These are phyloP conservation scores for Tetrahymena malaccensis DNA, from an alignment of 73 alveolate genomes.

Conservation along the genomic window DNA sequence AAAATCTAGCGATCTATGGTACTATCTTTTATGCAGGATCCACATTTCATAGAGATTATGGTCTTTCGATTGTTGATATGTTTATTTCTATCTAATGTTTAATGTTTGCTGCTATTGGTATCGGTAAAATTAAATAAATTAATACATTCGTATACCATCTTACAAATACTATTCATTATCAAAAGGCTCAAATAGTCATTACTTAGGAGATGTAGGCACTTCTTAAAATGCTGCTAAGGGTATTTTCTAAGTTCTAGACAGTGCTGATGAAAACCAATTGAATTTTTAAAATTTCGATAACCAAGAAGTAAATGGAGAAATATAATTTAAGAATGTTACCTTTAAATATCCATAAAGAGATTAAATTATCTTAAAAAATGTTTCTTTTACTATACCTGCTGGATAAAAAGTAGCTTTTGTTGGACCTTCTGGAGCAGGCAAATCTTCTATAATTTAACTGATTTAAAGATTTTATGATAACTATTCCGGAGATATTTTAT, in stretches of 20 bases:
- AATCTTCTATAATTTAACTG: conserved; percentile 73
- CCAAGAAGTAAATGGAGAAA: conserved; percentile 45
- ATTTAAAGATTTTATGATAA: conserved; percentile 88
- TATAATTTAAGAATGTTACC: conserved; percentile 63
- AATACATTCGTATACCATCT: no score
- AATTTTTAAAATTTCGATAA: neutral
- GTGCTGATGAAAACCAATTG: neutral
- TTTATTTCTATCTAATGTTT: neutral
- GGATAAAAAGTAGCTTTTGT: conserved; percentile 35
- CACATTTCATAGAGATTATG: neutral
- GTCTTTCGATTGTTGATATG: neutral
- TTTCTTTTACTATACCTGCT: conserved; percentile 35
- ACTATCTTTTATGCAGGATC: conserved; percentile 5
- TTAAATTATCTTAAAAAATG: conserved; percentile 38
- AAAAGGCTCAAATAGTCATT: neutral
- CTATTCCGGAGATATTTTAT: conserved; percentile 67
- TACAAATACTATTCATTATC: neutral
- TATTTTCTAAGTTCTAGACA: neutral
- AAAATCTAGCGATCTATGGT: neutral
- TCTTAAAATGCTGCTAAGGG: neutral
- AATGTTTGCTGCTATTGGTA: conserved; percentile 1
- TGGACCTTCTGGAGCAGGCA: conserved; percentile 95
- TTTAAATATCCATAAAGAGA: conserved; percentile 70
- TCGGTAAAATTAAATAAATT: neutral
- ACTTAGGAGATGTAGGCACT: neutral